Base-by-base conservation (phyloP, 1,139 yeast species). In the Petasospora fabianii region DNA sequence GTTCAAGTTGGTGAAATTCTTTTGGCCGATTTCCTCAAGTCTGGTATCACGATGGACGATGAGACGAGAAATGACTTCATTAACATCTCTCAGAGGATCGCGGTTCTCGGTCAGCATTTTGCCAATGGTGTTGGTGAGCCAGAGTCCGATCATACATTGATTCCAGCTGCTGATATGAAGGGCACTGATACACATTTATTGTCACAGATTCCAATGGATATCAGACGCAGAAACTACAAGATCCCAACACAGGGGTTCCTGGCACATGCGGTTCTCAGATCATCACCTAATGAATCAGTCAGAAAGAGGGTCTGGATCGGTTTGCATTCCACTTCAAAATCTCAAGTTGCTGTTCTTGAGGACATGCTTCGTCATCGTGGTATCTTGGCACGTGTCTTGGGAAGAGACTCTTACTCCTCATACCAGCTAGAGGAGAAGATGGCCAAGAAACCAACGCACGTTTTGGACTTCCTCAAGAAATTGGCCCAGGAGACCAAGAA, bases 391-490 rank as follows among this genome's bases (percentile, higher is more conserved):
- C 68, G 70, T 34, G 70, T 86, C 65, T 69, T 92, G 67, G 95
- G 95, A 0, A 77, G 77, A 55, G 55, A 65, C 16, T 80, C 86
- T 32, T 92, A 70, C 62, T 79, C 94, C 0, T 82, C 83, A 38
- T 90, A 92, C 56, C 95, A 86, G 56, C 66, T 92, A 30, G 81
- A 78, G 44, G 95, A 87, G 48, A 92, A 94, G 58, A 86, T 92
- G 96, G 96, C 96, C 12, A 80, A 80, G 46, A 71, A 64, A 9
- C 95, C 97, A 0, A 77, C 75, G 22, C 80, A 86, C 54, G 98
- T 90, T 1, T 61, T 69, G 47, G 68, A 80, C 7, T 88, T 92
- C 49, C 65, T 92, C 41, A 60, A 66, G 7, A 78, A 80, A 32
- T 60, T 90, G 36, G 79, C 84, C 20, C 58, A 61, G 11, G 68